Evolutionary conservation across 345 rosid genomes (phyloP).

Genomic region (Eucalyptus erythrocorys): DNA sequence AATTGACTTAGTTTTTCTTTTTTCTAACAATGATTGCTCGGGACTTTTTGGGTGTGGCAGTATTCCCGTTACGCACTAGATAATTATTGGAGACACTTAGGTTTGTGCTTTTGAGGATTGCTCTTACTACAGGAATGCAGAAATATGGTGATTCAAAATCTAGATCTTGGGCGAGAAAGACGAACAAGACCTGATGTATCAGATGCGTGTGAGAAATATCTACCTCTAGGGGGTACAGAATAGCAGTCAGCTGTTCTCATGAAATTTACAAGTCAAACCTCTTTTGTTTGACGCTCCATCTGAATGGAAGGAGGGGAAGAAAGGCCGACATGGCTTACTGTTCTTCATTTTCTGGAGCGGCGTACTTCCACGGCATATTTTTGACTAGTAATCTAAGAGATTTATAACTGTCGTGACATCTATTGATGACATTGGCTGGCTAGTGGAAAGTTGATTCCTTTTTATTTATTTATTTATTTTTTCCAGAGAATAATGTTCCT

Average conservation of each 20-base stretch:
- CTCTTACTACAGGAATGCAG: not conserved
- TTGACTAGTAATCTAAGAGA: not conserved
- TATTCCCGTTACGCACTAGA: not conserved
- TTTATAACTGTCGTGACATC: not conserved
- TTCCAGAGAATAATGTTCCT: not conserved
- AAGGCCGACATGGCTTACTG: not conserved
- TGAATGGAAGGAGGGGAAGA: not conserved
- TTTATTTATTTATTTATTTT: not conserved
- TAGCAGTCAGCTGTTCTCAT: not conserved
- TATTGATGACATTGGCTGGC: not conserved
- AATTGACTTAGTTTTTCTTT: not conserved
- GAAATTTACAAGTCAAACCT: not conserved
- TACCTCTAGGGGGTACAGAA: not conserved
- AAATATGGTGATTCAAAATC: not conserved
- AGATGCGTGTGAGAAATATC: not conserved
- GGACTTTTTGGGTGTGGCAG: not conserved
- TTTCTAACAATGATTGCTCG: not conserved
- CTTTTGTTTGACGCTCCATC: not conserved
- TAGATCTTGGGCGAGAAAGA: not conserved
- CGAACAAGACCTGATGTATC: not conserved
- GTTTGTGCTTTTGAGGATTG: not conserved
- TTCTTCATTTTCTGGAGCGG: not conserved
- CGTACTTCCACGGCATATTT: not conserved
- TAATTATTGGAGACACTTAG: not conserved
- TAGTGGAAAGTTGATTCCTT: not conserved